These are phyloP conservation scores for Ceratocystis huliohia DNA, from an alignment of 2,329 filamentous ascomycete genomes.

Conservation along the genomic window DNA sequence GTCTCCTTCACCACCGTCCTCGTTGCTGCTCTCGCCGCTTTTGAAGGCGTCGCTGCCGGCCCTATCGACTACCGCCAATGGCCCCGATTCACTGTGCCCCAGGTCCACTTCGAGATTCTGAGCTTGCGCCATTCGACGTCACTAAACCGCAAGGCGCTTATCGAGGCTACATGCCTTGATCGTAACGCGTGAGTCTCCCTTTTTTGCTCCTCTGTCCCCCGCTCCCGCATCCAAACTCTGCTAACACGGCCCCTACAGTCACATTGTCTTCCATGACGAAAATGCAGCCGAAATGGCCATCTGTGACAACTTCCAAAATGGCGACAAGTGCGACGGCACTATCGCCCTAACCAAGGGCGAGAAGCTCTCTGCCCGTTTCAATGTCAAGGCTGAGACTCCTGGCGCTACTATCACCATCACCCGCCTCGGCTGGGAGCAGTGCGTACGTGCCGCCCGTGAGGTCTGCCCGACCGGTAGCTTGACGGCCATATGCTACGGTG, in stretches of 20 bases:
- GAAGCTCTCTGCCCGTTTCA: constrained; percentile 38
- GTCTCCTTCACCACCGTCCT: constrained; percentile 27
- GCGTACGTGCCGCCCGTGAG: constrained; percentile 40
- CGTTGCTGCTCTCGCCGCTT: constrained; percentile 26
- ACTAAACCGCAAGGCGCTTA: constrained; percentile 33
- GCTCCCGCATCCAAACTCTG: neutral
- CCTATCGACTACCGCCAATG: constrained; percentile 28
- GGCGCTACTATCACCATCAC: constrained; percentile 41
- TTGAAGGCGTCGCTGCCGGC: constrained; percentile 26
- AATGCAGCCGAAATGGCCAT: constrained; percentile 37
- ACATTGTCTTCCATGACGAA: constrained; percentile 38
- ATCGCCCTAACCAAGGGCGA: constrained; percentile 35
- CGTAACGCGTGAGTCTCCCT: constrained; percentile 29
- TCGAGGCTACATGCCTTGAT: constrained; percentile 32
- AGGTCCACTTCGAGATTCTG: constrained; percentile 36
- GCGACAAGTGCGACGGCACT: constrained; percentile 34
- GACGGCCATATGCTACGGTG: constrained; percentile 36
- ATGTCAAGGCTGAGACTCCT: constrained; percentile 30
- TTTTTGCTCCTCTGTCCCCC: neutral
- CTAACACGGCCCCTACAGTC: constrained; percentile 23
- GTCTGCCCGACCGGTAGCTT: constrained; percentile 40
- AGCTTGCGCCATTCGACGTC: constrained; percentile 30
- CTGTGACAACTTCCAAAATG: constrained; percentile 40
- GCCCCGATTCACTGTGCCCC: constrained; percentile 31
- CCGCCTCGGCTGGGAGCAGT: constrained; percentile 42